Conservation (phyloP, 2,329 filamentous ascomycete species). For the Zymoseptoria crescenta region DNA sequence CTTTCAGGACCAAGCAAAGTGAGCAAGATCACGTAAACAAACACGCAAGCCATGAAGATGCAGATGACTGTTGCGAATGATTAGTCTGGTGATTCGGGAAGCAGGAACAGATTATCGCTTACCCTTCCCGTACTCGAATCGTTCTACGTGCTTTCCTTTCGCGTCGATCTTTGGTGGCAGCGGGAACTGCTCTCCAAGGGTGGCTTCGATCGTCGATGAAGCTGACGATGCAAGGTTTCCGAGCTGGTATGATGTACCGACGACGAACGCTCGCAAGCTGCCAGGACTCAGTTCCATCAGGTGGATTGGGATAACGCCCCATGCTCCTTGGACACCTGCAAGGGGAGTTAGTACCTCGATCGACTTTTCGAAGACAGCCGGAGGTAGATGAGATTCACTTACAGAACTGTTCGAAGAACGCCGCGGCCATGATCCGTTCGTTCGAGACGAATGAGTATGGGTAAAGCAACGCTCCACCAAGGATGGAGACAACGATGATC, state of each 20-base stretch:
- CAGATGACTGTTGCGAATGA: conserved; percentile 10
- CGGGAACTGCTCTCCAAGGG: conserved; percentile 36
- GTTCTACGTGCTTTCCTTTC: conserved; percentile 30
- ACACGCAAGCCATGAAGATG: conserved; percentile 77
- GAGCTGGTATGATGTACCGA: conserved; percentile 67
- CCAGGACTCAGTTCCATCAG: conserved; percentile 69
- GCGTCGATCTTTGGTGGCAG: conserved; percentile 34
- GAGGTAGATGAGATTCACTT: not conserved
- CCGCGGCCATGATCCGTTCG: conserved; percentile 63
- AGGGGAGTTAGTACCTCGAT: not conserved
- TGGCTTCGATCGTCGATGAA: conserved; percentile 37
- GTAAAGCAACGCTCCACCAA: conserved; percentile 72
- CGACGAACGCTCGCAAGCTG: conserved; percentile 64
- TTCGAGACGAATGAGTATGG: conserved; percentile 66
- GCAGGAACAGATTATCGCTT: conserved; percentile 50
- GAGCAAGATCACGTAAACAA: conserved; percentile 52
- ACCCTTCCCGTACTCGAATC: conserved; percentile 48
- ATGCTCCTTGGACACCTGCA: conserved; percentile 20
- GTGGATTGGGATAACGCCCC: conserved; percentile 51
- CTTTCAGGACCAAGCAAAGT: conserved; percentile 54
- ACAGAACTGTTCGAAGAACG: conserved; percentile 63
- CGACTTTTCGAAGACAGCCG: no score
- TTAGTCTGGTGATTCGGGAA: no score
- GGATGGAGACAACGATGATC: conserved; percentile 43
- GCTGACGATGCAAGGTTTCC: conserved; percentile 59